Evolutionary conservation across 78 protist species (phyloP).

Genomic region (Dictyostelium discoideum): DNA sequence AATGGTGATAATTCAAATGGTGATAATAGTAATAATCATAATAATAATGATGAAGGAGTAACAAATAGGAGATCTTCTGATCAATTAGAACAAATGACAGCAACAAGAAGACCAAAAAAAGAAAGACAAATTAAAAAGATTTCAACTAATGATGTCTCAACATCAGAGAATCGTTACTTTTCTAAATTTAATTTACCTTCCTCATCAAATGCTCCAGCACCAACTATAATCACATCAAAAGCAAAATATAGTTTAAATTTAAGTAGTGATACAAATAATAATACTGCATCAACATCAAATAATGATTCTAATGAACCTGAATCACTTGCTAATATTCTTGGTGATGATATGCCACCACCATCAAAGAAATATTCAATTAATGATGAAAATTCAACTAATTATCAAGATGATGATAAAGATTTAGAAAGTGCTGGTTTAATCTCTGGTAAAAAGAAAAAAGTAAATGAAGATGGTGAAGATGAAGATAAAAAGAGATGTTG

Average conservation of each 20-base stretch:
- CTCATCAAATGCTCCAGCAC: neutral
- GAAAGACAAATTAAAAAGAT: neutral
- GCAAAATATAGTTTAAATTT: neutral
- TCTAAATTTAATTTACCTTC: constrained; percentile 34
- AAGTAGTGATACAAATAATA: neutral
- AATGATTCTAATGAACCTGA: neutral
- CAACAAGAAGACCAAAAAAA: neutral
- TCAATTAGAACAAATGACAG: neutral
- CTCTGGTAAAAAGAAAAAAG: constrained; percentile 35
- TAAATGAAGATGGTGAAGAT: constrained; percentile 13
- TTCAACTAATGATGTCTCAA: constrained; percentile 23
- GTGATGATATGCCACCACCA: neutral
- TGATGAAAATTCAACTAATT: neutral
- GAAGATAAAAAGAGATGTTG: constrained; percentile 48
- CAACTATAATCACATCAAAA: constrained; percentile 19
- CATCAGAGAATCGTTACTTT: constrained; percentile 32
- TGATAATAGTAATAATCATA: neutral
- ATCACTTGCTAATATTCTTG: neutral
- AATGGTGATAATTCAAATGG: too few relatives aligned
- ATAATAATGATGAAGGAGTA: neutral
- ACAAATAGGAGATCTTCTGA: neutral
- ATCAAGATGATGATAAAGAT: neutral
- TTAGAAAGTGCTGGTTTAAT: constrained; percentile 10
- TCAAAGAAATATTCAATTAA: neutral
- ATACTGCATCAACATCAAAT: neutral